A percentile compares a stretch with the other conserved stretches of the same genome.
These are phyloP conservation scores for Pigoraptor vietnamica DNA, from an alignment of 78 protist genomes.

Conservation along the genomic window DNA sequence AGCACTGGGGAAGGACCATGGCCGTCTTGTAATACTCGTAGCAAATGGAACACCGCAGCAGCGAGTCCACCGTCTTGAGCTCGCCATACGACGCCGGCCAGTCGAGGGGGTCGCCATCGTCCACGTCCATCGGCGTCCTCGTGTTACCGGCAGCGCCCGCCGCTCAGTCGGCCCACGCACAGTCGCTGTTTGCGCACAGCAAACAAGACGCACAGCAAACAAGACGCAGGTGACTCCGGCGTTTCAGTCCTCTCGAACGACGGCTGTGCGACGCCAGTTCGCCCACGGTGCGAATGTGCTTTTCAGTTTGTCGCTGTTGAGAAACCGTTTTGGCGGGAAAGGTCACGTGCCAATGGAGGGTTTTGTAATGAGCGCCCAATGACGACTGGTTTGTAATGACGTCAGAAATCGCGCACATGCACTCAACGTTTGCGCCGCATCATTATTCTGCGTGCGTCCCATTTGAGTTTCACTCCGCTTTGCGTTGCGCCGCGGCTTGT, in stretches of 20 bases:
- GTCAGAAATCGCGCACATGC: background rate
- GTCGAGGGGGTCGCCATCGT: background rate
- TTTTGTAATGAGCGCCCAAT: background rate
- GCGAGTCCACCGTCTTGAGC: background rate
- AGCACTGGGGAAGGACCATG: background rate
- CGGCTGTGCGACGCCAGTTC: background rate
- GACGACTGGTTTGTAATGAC: background rate
- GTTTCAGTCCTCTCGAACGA: background rate
- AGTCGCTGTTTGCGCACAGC: background rate
- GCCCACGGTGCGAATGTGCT: background rate
- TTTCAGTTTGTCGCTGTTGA: background rate
- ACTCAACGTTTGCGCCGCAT: background rate
- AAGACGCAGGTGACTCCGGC: background rate
- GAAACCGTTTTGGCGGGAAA: background rate
- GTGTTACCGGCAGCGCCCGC: no score
- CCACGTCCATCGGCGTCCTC: background rate
- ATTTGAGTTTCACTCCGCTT: background rate
- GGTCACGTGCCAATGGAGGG: background rate
- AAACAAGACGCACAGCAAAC: background rate
- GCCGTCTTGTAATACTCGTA: background rate
- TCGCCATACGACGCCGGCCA: background rate
- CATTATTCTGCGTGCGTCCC: background rate
- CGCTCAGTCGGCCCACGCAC: background rate
- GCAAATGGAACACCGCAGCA: background rate
- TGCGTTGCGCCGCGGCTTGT: background rate